phyloP scores from a whole-genome alignment of 495 filamentous ascomycete genomes.

The Aspergillus indologenus region DNA sequence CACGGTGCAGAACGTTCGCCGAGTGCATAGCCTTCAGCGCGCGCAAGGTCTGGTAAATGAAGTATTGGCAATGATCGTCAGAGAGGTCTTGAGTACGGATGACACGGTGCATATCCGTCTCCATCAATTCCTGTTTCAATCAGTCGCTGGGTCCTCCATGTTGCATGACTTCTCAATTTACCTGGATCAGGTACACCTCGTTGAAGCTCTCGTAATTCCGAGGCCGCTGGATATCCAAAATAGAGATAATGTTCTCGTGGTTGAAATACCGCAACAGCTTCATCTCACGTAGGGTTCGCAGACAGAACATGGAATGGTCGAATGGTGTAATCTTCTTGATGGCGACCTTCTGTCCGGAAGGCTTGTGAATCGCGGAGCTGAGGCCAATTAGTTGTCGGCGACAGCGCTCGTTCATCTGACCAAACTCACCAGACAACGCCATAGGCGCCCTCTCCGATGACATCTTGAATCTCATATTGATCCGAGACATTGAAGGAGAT shows the following conservation, averaged over 20 bases:
- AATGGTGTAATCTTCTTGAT: conserved; percentile 99
- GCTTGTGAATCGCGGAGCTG: conserved; percentile 97
- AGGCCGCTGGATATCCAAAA: conserved; percentile 98
- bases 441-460: conserved; percentile 97
- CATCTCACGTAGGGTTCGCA: conserved; percentile 97
- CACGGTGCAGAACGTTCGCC: conserved; percentile 95
- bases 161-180: conserved; percentile 34
- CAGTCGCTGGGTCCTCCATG: conserved; percentile 1
- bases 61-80: conserved; percentile 99
- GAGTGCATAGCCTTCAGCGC: conserved; percentile 99
- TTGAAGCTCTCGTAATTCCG: conserved; percentile 93
- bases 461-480: conserved; percentile 99
- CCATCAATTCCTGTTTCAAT: conserved; percentile 83
- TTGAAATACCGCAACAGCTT: conserved; percentile 99
- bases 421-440: conserved; percentile 91
- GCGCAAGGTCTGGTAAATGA: conserved; percentile 99
- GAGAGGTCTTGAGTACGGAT: conserved; percentile 98
- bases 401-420: background rate
- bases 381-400: conserved; percentile 19
- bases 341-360: conserved; percentile 96
- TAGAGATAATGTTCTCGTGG: conserved; percentile 99
- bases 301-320: conserved; percentile 98
- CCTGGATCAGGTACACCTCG: conserved; percentile 98
- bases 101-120: conserved; percentile 99
- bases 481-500: conserved; percentile 99